Evolutionary conservation across 2,329 filamentous ascomycete species (phyloP), one percentile per base, ranked within the genome.

Genomic region (Westerdykella sp.): DNA sequence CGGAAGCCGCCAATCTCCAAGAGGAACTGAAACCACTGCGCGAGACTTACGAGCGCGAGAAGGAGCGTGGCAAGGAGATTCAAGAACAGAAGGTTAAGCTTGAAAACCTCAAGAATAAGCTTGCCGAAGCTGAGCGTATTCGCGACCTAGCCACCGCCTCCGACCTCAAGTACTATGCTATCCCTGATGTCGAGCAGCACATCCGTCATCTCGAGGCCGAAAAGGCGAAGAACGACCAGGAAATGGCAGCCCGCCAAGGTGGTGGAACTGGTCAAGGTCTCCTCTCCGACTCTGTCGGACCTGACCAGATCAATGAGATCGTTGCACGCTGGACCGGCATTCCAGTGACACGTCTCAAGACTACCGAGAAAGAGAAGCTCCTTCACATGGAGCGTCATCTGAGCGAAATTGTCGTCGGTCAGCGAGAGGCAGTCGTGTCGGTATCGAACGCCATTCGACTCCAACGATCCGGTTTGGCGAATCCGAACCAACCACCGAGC

Each of bases 241-340:
- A 83, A 50, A 72, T 76, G 42, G 73, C 70, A 41, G 68, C 69
- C 34, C 70, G 71, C 23, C 68, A 73, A 22, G 86, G 85, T 30
- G 13, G 15, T n/a, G 79, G 79, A 43, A 80, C 51, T 23, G 70
- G 82, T 41, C 80, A 79, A 44, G 64, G 87, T 18, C 83, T 97
- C 66, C 79, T 97, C 42, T 94, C 90, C 3, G 93, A 98, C 63
- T 80, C 93, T 37, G 93, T 98, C 53, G 93, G 93, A 5, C 89
- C 90, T 10, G 93, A 98, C 52, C 90, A 98, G 68, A 98, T 98
- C 76, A 97, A 98, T 66, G 91, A 97, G 63, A 98, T 98, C 48
- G 93, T 98, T 41, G 85, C 86, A 42, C 84, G 89, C 48, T 96
- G 90, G 87, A 98, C 93, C n/a, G 93, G 93, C 51, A 98, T 98